phyloP scores from a whole-genome alignment of 1,139 yeast species.

The Yamadazyma atmosphaerica region DNA sequence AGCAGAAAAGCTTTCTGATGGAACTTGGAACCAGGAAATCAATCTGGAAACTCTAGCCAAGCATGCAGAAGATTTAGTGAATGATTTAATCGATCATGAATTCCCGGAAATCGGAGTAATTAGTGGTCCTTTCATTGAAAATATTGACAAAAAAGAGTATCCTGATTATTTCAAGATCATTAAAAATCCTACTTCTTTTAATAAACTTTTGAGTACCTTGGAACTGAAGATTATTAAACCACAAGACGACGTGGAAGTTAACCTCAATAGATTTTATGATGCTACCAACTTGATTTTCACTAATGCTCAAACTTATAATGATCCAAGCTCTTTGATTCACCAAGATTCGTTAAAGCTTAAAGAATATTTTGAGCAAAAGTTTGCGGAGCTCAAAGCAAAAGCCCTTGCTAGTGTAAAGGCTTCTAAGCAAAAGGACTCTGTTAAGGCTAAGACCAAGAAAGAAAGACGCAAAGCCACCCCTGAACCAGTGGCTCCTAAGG shows the following conservation, averaged over 20 bases:
- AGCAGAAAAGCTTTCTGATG: constrained; percentile 28
- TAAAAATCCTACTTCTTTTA: constrained; percentile 57
- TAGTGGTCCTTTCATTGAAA: constrained; percentile 58
- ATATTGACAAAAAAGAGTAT: constrained; percentile 54
- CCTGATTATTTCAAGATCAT: constrained; percentile 62
- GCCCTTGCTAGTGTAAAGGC: constrained; percentile 11
- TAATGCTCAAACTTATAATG: constrained; percentile 61
- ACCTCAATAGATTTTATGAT: constrained; percentile 47
- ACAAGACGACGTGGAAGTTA: constrained; percentile 31
- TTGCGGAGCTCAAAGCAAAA: constrained; percentile 23
- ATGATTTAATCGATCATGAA: constrained; percentile 43
- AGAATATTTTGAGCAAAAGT: constrained; percentile 33
- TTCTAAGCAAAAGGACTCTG: constrained; percentile 24
- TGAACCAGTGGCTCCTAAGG: constrained; percentile 17
- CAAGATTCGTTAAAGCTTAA: constrained; percentile 54
- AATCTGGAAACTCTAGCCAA: constrained; percentile 25
- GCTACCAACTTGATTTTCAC: constrained; percentile 52
- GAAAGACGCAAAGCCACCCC: constrained; percentile 18
- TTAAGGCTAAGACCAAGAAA: constrained; percentile 19
- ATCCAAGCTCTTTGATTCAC: constrained; percentile 53
- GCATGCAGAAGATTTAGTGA: constrained; percentile 26
- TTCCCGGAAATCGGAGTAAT: constrained; percentile 45
- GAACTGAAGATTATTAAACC: constrained; percentile 38
- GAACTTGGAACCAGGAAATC: constrained; percentile 9
- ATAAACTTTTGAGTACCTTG: constrained; percentile 41